Percentiles rank a stretch among this genome's conserved stretches.
Evolutionary conservation across 2,329 filamentous ascomycete genomes (phyloP).

Genomic region (Aspergillus sp.): DNA sequence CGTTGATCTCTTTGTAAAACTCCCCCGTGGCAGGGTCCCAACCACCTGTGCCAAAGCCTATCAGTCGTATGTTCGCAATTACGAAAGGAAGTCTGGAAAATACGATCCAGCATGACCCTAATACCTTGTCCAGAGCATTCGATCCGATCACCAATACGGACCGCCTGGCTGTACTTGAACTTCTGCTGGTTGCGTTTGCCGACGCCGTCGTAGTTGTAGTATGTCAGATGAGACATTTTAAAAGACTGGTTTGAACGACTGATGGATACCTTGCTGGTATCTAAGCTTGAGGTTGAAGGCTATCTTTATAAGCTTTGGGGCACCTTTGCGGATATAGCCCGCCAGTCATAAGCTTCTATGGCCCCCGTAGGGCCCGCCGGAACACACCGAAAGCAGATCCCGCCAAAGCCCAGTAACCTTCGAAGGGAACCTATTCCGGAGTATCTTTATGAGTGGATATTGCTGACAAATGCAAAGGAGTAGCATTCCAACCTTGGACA

Average conservation of each 20-base stretch:
- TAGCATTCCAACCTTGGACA: too few relatives aligned
- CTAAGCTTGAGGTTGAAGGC: too few relatives aligned
- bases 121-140: slow-evolving; percentile 37
- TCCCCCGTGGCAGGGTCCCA: slow-evolving; percentile 28
- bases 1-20: slow-evolving; percentile 38
- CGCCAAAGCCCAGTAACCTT: too few relatives aligned
- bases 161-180: slow-evolving; percentile 48
- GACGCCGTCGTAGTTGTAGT: slow-evolving; percentile 39
- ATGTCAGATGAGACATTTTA: slow-evolving; percentile 40
- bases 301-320: too few relatives aligned
- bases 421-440: too few relatives aligned
- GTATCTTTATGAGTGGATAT: too few relatives aligned
- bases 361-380: too few relatives aligned
- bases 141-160: slow-evolving; percentile 50
- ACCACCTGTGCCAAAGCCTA: slow-evolving; percentile 26
- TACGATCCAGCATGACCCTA: background rate
- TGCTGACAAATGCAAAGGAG: too few relatives aligned
- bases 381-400: too few relatives aligned
- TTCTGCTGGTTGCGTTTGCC: slow-evolving; percentile 36
- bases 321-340: too few relatives aligned
- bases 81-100: background rate
- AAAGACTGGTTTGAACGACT: background rate
- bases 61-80: background rate
- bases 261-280: too few relatives aligned
- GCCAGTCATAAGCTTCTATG: too few relatives aligned